Percentiles rank a stretch among this genome's conserved stretches.
phyloP scores from a whole-genome alignment of 306 rosid species.

The Corylus heterophylla region DNA sequence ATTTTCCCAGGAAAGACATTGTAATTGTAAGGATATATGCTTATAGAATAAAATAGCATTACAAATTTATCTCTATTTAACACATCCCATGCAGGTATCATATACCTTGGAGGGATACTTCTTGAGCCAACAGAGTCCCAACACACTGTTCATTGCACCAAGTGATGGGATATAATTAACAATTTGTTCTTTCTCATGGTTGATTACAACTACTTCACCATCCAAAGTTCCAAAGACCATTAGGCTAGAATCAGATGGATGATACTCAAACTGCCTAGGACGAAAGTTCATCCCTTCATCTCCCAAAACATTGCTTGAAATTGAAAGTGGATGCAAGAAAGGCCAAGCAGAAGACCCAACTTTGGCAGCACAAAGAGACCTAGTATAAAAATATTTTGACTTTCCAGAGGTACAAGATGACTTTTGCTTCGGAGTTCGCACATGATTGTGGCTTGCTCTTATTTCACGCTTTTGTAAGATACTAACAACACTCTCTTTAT shows the following conservation, averaged over 20 bases:
- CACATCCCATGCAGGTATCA: conserved; percentile 21
- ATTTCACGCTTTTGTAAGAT: conserved; percentile 68
- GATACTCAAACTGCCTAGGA: conserved; percentile 90
- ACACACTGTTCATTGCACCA: conserved; percentile 82
- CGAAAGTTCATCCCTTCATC: conserved; percentile 55
- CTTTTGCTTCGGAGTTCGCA: conserved; percentile 32
- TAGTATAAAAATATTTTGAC: conserved; percentile 57
- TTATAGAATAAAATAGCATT: conserved; percentile 10
- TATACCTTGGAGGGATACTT: conserved; percentile 80
- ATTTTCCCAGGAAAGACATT: conserved; percentile 1
- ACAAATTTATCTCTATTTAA: neutral
- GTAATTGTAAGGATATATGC: conserved; percentile 15
- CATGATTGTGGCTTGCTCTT: conserved; percentile 48
- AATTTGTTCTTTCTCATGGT: conserved; percentile 69
- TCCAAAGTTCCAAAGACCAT: conserved; percentile 86
- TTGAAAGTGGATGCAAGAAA: conserved; percentile 59
- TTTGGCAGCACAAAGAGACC: conserved; percentile 79
- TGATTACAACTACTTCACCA: conserved; percentile 79
- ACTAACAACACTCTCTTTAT: conserved; percentile 61
- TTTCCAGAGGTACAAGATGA: conserved; percentile 42
- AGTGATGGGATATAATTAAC: conserved; percentile 68
- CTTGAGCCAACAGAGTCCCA: conserved; percentile 91
- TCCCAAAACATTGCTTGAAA: conserved; percentile 46
- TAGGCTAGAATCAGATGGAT: conserved; percentile 73
- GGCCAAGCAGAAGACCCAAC: conserved; percentile 86